Evolutionary conservation across 768 basidiomycete genomes (phyloP), one percentile per base, ranked within the genome.

Genomic region (Suillus subaureus): DNA sequence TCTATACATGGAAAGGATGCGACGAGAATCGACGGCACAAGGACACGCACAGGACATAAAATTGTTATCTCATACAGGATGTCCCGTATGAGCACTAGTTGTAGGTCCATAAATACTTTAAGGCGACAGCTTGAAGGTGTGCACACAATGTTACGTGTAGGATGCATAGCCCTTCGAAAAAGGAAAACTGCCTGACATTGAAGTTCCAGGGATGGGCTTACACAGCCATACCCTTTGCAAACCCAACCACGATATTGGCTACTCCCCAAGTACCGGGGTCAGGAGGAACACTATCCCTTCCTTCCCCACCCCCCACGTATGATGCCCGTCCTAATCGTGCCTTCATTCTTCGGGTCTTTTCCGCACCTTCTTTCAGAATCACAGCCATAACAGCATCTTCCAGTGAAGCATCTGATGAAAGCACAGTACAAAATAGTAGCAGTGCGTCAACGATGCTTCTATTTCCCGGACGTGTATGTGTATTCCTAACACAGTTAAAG

Each of bases 191-290:
- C 2, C 7, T 39, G 37, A 12, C 37, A 13, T 39, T 15, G 12
- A 15, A 40, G 13, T 45, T 31, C 16, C 15, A 52, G 15, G 3
- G 51, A 52, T 52, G 47, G 47, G 4, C 49, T 52, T 9, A 31
- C 9, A 16, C 16, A 11, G 18, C 6, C 28, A 62, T 35, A 15
- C 75, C 76, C 16, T 63, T 66, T 45, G 70, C 61, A 40, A 84
- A 76, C 1, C 83, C 83, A 54, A 82, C 74, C 45, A 82, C 63
- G 56, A 84, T 68, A 37, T 77, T 76, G 21, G 75, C 74, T 35
- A 88, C 77, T 40, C 85, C 85, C 82, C 83, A 85, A 7, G 86
- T 85, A 28, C 85, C 86, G 26, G 86, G 87, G 73, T 87, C 87
- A 12, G 85, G 80, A 7, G 78, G 83, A 21, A 82, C n/a, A 70